phyloP scores from a whole-genome alignment of 2,329 filamentous ascomycete genomes.

The Grosmannia penicillata region DNA sequence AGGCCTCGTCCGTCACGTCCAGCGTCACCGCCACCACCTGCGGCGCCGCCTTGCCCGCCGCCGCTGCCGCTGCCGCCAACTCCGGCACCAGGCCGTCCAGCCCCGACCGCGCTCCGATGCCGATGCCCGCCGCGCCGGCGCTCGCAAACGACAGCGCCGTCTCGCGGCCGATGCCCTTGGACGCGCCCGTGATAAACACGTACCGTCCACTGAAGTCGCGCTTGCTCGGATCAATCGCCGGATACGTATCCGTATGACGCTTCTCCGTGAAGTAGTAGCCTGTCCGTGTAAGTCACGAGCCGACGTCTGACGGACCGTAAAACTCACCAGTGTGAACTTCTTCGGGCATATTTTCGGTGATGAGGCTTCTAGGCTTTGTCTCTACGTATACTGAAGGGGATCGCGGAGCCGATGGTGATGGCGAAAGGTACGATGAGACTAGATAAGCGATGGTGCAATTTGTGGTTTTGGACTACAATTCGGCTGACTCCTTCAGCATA shows the following conservation, averaged over 20 bases:
- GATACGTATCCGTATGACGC: constrained; percentile 17
- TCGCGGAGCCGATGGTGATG: too few species aligned
- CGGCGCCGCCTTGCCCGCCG: constrained; percentile 13
- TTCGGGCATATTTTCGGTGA: too few species aligned
- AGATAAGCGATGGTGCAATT: too few species aligned
- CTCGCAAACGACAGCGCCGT: constrained; percentile 28
- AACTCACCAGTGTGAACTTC: too few species aligned
- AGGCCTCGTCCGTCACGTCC: constrained; percentile 20
- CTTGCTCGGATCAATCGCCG: constrained; percentile 11
- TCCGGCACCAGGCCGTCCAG: constrained; percentile 22
- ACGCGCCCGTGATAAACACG: constrained; percentile 15
- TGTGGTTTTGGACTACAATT: too few species aligned
- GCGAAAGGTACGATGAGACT: too few species aligned
- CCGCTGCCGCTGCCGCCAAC: constrained; percentile 20
- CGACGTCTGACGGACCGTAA: too few species aligned
- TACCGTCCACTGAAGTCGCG: constrained; percentile 12
- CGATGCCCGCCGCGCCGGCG: constrained; percentile 32
- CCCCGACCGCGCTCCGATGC: constrained; percentile 33
- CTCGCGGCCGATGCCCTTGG: constrained; percentile 13
- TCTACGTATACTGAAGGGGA: too few species aligned
- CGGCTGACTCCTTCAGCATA: too few species aligned
- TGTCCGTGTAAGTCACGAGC: neutral
- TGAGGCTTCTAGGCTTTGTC: too few species aligned
- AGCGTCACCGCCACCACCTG: constrained; percentile 16
- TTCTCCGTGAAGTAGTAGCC: constrained; percentile 9